Evolutionary conservation across 768 basidiomycete species (phyloP), one percentile per base, ranked within the genome.

Genomic region (Termitomyces sp.): DNA sequence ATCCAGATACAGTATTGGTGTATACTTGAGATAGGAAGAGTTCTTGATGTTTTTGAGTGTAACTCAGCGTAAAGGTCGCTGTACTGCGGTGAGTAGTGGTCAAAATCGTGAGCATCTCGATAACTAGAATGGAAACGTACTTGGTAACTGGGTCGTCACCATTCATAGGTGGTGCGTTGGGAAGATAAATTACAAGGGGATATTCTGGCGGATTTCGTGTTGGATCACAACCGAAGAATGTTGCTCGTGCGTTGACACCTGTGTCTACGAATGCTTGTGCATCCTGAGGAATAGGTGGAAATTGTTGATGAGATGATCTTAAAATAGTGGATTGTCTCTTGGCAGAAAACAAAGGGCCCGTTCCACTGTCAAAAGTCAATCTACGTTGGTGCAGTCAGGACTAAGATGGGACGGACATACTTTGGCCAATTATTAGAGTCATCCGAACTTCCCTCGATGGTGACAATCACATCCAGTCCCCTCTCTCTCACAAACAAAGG

Each of bases 161-260:
- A 55, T 76, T 77, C 20, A 84, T 62, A 3, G 87, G 87, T n/a
- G 90, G 88, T 32, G 88, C 78, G 67, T 87, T 90, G 6, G 92
- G 91, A 7, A 92, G 74, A 64, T 88, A 91, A 44, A 92, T 79
- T 42, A 92, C 70, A 20, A 92, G 62, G 0, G 90, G 90, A 60
- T 78, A 87, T 57, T 82, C 80, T 1, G 81, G 70, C 14, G 84
- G 78, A 4, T 28, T 68, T 47, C 77, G 67, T 3, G 54, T 66
- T 16, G 84, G 80, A 64, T 87, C 72, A 66, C 91, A 92, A 3
- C 91, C 92, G 72, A 91, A 92, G 73, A 93, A 91, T 0, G 87
- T 88, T 2, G 89, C 82, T 28, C 86, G 81, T 46, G 72, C 73
- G 64, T 85, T 89, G 1, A 90, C 77, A 36, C 88, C 87, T 5